Percentiles rank a stretch among this genome's conserved stretches.
Evolutionary conservation across 2,329 filamentous ascomycete genomes (phyloP).

Genomic region (Phialemonium atrogriseum): DNA sequence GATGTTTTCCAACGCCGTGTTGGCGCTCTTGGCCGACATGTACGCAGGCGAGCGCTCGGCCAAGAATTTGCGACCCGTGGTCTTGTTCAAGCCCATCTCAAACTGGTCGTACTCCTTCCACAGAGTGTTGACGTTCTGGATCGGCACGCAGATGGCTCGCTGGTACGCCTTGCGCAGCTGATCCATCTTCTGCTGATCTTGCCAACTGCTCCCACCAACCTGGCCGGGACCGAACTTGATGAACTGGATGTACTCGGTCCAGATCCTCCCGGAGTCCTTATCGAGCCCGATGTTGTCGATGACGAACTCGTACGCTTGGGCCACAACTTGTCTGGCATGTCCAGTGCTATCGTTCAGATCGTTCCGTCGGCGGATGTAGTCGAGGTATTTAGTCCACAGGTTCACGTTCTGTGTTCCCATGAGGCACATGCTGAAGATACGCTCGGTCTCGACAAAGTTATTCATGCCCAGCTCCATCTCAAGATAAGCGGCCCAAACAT

Average conservation of each 20-base stretch:
- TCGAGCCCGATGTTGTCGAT: slow-evolving; percentile 85
- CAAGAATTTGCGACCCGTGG: slow-evolving; percentile 87
- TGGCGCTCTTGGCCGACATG: slow-evolving; percentile 90
- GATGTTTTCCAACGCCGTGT: slow-evolving; percentile 84
- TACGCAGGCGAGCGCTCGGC: slow-evolving; percentile 89
- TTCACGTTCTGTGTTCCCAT: slow-evolving; percentile 73
- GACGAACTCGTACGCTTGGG: slow-evolving; percentile 86
- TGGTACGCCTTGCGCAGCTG: slow-evolving; percentile 86
- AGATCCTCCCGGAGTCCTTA: slow-evolving; percentile 80
- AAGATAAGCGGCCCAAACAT: slow-evolving; percentile 83
- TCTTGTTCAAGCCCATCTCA: slow-evolving; percentile 88
- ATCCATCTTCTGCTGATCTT: slow-evolving; percentile 98
- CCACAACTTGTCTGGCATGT: slow-evolving; percentile 68
- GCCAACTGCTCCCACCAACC: slow-evolving; percentile 81
- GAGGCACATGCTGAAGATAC: slow-evolving; percentile 74
- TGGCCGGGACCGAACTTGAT: slow-evolving; percentile 80
- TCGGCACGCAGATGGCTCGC: slow-evolving; percentile 79
- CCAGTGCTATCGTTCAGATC: slow-evolving; percentile 77
- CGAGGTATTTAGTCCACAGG: slow-evolving; percentile 88
- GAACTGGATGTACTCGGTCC: slow-evolving; percentile 93
- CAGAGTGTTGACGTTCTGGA: slow-evolving; percentile 68
- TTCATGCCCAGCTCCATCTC: slow-evolving; percentile 85
- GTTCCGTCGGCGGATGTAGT: slow-evolving; percentile 88
- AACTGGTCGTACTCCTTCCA: slow-evolving; percentile 99
- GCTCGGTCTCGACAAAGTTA: slow-evolving; percentile 71